Percentiles rank a stretch among this genome's conserved stretches.
Conservation (phyloP, 257 asterid species). For the Forsythia suspensa region DNA sequence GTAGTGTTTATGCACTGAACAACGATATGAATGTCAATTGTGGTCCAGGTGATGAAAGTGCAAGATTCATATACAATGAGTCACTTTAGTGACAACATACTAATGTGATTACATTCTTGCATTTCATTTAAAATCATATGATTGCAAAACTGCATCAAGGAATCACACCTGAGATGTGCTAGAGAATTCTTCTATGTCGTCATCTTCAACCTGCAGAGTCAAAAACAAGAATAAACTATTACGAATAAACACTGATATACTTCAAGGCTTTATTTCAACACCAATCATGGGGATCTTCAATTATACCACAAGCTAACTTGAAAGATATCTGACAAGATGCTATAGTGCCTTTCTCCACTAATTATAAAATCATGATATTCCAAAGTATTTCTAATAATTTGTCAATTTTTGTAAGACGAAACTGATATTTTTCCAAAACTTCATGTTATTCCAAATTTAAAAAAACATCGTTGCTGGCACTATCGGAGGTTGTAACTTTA, state of each 20-base stretch:
- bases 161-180: slow-evolving; percentile 58
- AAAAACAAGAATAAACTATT: slow-evolving; percentile 9
- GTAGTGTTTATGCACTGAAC: not conserved
- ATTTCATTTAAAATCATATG: not conserved
- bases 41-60: not conserved
- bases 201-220: slow-evolving; percentile 51
- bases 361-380: not conserved
- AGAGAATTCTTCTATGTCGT: slow-evolving; percentile 64
- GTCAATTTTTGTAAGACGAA: not conserved
- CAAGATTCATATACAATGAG: not conserved
- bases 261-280: not conserved
- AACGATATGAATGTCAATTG: not conserved
- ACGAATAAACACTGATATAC: not conserved
- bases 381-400: not conserved
- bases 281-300: not conserved
- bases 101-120: not conserved
- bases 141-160: slow-evolving; percentile 12
- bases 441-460: not conserved
- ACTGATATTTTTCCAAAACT: not conserved
- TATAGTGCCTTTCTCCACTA: not conserved
- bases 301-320: not conserved
- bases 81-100: not conserved
- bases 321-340: not conserved
- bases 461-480: not conserved
- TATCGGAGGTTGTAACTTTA: not conserved